Conservation (phyloP, 306 rosid genomes). For the Vicia villosa region DNA sequence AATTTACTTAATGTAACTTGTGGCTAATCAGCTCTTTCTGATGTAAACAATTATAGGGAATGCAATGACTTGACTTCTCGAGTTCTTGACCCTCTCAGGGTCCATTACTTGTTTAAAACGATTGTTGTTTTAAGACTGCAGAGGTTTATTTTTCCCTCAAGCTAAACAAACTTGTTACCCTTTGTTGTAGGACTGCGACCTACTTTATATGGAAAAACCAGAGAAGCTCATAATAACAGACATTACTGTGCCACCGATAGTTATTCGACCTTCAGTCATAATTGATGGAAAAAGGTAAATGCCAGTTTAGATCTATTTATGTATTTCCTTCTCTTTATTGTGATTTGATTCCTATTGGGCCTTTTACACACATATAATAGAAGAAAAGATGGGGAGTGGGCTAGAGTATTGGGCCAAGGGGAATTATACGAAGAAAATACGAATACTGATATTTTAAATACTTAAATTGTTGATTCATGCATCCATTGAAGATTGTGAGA, state of each 20-base stretch:
- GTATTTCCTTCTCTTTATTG: slow-evolving; percentile 1
- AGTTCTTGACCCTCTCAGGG: slow-evolving; percentile 57
- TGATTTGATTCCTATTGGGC: slow-evolving; percentile 20
- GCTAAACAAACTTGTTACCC: slow-evolving; percentile 30
- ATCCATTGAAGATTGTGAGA: slow-evolving; percentile 88
- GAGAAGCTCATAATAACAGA: slow-evolving; percentile 69
- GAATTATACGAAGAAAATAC: background rate
- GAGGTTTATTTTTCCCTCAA: slow-evolving; percentile 36
- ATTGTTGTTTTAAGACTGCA: slow-evolving; percentile 12
- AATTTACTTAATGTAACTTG: too few species aligned
- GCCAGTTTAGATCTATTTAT: slow-evolving; percentile 24
- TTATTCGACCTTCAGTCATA: slow-evolving; percentile 90
- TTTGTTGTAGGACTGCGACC: slow-evolving; percentile 76
- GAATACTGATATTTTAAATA: background rate
- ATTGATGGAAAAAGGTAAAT: slow-evolving; percentile 78
- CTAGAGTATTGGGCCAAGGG: background rate
- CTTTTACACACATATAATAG: background rate
- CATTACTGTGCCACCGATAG: slow-evolving; percentile 82
- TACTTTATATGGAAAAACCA: slow-evolving; percentile 83
- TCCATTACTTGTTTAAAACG: slow-evolving; percentile 63
- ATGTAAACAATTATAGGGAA: slow-evolving; percentile 50
- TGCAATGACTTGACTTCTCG: slow-evolving; percentile 41
- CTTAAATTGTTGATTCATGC: too few species aligned
- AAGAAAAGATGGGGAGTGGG: slow-evolving; percentile 10
- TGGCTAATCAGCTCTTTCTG: slow-evolving; percentile 62